A percentile compares a stretch with the other conserved stretches of the same genome.
Evolutionary conservation across 2,329 filamentous ascomycete species (phyloP).

Genomic region (Colletotrichum cordylinicola): DNA sequence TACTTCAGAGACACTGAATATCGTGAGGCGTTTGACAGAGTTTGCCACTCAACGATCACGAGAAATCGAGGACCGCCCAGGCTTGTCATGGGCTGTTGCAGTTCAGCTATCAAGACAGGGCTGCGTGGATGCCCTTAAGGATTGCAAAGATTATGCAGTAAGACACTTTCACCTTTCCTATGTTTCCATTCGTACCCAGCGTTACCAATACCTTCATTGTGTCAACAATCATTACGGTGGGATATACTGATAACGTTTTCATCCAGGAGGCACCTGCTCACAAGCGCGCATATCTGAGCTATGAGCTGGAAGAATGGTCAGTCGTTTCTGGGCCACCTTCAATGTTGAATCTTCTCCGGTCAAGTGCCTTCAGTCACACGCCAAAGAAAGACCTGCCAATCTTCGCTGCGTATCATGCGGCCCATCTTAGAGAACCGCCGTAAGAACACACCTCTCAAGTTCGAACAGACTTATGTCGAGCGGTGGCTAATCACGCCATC

Average conservation of each 20-base stretch:
- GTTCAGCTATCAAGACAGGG: background rate
- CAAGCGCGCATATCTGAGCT: background rate
- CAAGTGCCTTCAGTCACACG: background rate
- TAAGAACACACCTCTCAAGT: background rate
- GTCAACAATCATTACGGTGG: background rate
- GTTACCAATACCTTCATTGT: background rate
- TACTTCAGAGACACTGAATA: background rate
- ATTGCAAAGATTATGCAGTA: background rate
- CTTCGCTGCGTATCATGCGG: background rate
- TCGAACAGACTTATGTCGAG: background rate
- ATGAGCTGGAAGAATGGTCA: background rate
- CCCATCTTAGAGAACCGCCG: background rate
- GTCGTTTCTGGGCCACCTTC: background rate
- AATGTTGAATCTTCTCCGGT: background rate
- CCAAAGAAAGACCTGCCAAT: background rate
- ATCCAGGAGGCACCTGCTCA: background rate
- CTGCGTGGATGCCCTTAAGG: background rate
- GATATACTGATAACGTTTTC: background rate
- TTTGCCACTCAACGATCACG: background rate
- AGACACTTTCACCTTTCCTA: background rate
- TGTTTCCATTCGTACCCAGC: accelerated
- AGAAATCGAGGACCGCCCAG: background rate
- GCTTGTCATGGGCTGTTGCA: background rate
- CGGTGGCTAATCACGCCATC: background rate
- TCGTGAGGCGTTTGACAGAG: background rate